These are phyloP conservation scores for Hypericum perforatum DNA, from an alignment of 345 rosid genomes.

Conservation along the genomic window DNA sequence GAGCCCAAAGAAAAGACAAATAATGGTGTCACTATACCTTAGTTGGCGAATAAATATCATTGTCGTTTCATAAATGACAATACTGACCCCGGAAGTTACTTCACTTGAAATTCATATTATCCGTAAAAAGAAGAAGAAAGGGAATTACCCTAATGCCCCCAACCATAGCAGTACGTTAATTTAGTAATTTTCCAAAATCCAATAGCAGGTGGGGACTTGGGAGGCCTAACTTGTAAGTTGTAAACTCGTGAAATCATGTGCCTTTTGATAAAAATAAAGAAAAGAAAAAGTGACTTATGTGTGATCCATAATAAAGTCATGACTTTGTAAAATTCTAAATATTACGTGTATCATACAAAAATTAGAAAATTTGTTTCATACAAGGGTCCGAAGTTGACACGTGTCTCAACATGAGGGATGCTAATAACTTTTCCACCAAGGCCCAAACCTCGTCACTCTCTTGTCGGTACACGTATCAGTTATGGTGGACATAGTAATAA, in stretches of 20 bases:
- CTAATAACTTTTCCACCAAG: background rate
- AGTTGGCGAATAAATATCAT: conserved; percentile 31
- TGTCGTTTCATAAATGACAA: conserved; percentile 36
- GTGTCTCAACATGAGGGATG: background rate
- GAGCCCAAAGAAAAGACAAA: conserved; percentile 16
- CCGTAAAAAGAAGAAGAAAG: conserved; percentile 18
- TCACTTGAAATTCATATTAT: conserved; percentile 34
- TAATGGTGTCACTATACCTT: conserved; percentile 27
- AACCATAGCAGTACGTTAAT: too few relatives aligned
- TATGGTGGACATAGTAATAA: conserved; percentile 14
- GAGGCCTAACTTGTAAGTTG: too few relatives aligned
- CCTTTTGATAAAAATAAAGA: too few relatives aligned
- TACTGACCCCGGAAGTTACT: conserved; percentile 17
- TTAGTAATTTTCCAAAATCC: too few relatives aligned
- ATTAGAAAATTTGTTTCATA: too few relatives aligned
- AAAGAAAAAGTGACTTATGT: too few relatives aligned
- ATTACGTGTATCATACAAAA: background rate
- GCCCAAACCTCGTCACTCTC: conserved; percentile 23
- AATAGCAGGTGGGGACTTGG: too few relatives aligned
- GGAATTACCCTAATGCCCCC: conserved; percentile 10
- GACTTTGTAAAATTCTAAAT: background rate
- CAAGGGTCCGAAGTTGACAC: conserved; percentile 1
- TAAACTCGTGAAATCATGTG: too few relatives aligned
- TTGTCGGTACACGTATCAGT: conserved; percentile 22
- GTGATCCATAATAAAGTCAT: too few relatives aligned